A percentile compares a stretch with the other conserved stretches of the same genome.
Conservation (phyloP, 495 filamentous ascomycete species). For the Hyaloscypha hepaticicola region DNA sequence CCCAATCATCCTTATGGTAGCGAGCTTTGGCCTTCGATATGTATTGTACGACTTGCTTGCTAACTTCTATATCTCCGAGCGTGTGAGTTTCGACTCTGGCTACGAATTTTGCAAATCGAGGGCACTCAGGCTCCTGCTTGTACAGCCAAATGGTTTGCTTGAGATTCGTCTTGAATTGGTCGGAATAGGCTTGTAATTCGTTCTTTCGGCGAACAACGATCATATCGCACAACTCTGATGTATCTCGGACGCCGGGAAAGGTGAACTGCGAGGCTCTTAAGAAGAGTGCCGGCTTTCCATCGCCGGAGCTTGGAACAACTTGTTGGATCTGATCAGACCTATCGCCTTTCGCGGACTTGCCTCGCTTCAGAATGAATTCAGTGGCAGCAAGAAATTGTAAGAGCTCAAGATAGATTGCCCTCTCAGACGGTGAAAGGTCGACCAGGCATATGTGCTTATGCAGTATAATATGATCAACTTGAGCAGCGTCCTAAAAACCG, state of each 20-base stretch:
- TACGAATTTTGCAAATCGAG: too few species aligned
- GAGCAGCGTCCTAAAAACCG: conserved; percentile 6
- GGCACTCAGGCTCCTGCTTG: not conserved
- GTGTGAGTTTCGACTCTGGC: too few species aligned
- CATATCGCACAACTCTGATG: too few species aligned
- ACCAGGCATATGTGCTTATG: conserved; percentile 41
- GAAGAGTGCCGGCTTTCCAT: conserved; percentile 6
- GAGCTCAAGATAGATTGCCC: conserved; percentile 47
- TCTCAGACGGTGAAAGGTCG: conserved; percentile 41
- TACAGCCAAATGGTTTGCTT: not conserved
- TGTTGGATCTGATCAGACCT: not conserved
- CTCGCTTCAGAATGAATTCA: conserved; percentile 42
- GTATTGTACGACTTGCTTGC: too few species aligned
- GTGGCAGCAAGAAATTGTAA: conserved; percentile 43
- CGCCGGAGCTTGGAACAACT: not conserved
- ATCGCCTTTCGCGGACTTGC: conserved; percentile 32
- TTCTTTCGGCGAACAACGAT: not conserved
- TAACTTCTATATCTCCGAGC: too few species aligned
- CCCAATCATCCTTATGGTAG: not conserved
- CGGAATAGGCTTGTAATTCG: not conserved
- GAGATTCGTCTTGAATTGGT: not conserved
- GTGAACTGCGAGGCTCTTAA: not conserved
- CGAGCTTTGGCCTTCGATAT: not conserved
- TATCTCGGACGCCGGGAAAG: not conserved
- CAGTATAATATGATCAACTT: conserved; percentile 45